Evolutionary conservation across 2,329 filamentous ascomycete genomes (phyloP), one percentile per base, ranked within the genome.

Genomic region (Magnaporthiopsis poae): DNA sequence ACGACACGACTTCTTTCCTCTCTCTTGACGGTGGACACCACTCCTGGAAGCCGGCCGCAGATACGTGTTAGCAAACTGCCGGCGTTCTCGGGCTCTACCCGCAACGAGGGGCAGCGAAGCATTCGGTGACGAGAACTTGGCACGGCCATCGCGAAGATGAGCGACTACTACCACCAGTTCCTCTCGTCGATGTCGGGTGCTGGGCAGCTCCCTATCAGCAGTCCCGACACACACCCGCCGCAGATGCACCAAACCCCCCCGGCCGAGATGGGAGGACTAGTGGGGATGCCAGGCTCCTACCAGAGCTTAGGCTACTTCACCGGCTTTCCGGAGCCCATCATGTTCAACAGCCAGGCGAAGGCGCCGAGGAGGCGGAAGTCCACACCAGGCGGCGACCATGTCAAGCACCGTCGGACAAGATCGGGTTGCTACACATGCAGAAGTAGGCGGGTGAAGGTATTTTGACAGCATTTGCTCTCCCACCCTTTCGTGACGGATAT

Each of bases 341-440:
- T 80, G 73, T 80, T 82, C 68, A 80, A 79, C 68, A 63, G 68
- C 31, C 73, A 79, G 1, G 75, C 80, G 21, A 84, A 84, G 71
- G 70, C 80, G 13, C 79, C 81, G 64, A 80, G 83, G 71, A 78
- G 76, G 64, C 80, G 83, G 67, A 86, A 85, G 70, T 84, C 83
- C 0, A 73, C 78, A 12, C 74, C 79, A 2, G 82, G 80, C 3
- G 69, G 80, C 63, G 90, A 96, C 69, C 88, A 90, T 73, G 90
- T 96, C 71, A 98, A 98, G 77, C 94, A 98, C 76, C 89, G 93
- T 69, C 87, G 95, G 71, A 98, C 95, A 61, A 85, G 95, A 72
- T 97, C 92, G 69, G 95, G 95, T 35, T 99, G 95, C 79, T 97
- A 83, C 70, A 98, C 93, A 62, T 99, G 95, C 77, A 86, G 95